Conservation (phyloP, 495 filamentous ascomycete species). For the Aspergillus conjunctus region DNA sequence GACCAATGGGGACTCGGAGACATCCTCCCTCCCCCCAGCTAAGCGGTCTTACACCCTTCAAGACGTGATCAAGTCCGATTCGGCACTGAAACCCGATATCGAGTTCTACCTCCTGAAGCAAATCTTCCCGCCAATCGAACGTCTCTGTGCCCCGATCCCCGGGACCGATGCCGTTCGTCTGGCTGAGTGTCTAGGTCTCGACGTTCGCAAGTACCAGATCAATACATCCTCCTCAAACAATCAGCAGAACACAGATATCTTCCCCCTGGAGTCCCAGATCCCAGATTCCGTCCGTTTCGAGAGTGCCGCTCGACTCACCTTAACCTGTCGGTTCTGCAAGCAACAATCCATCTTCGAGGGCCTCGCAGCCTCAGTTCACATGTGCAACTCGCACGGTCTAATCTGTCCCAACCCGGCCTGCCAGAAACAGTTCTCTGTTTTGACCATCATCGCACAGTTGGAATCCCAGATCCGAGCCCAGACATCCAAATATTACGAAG, state of each 20-base stretch:
- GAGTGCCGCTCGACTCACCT: slow-evolving; percentile 68
- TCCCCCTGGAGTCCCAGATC: slow-evolving; percentile 90
- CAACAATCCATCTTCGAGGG: slow-evolving; percentile 73
- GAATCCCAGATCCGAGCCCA: slow-evolving; percentile 79
- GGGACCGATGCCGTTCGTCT: slow-evolving; percentile 87
- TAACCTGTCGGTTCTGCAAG: slow-evolving; percentile 83
- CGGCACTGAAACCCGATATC: slow-evolving; percentile 77
- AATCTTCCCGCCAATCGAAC: slow-evolving; percentile 97
- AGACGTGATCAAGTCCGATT: slow-evolving; percentile 77
- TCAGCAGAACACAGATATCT: slow-evolving; percentile 63
- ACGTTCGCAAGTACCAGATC: slow-evolving; percentile 82
- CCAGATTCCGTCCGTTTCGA: slow-evolving; percentile 82
- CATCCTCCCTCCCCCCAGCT: slow-evolving; percentile 66
- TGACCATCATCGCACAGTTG: slow-evolving; percentile 81
- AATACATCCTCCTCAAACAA: slow-evolving; percentile 57
- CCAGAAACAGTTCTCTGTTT: slow-evolving; percentile 61
- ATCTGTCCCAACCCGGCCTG: slow-evolving; percentile 66
- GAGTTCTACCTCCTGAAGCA: slow-evolving; percentile 99
- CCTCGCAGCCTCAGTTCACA: slow-evolving; percentile 55
- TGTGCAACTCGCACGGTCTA: slow-evolving; percentile 72
- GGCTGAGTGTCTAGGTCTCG: slow-evolving; percentile 90
- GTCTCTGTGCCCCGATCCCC: slow-evolving; percentile 91
- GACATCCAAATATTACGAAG: slow-evolving; percentile 85
- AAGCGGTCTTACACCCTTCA: slow-evolving; percentile 86
- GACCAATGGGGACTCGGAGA: slow-evolving; percentile 72